Percentiles rank a stretch among this genome's conserved stretches.
These are phyloP conservation scores for Verticillium zaregamsianum DNA, from an alignment of 2,329 filamentous ascomycete species.

Conservation along the genomic window DNA sequence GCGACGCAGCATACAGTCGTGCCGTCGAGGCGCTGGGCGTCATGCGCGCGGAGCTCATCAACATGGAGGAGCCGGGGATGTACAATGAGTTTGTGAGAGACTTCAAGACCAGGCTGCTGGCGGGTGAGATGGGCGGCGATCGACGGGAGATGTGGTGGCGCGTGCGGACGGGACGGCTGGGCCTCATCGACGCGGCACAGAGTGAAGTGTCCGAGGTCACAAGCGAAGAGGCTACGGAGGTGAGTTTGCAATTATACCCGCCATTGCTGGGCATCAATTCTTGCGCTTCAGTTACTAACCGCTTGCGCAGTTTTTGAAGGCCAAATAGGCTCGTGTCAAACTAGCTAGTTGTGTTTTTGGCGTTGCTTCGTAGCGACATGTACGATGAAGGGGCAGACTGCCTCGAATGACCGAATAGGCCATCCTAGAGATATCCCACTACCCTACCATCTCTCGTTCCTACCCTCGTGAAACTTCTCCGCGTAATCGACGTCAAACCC, in stretches of 20 bases:
- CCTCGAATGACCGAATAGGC: neutral
- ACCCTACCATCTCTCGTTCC: neutral
- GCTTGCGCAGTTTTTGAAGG: neutral
- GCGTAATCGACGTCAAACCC: neutral
- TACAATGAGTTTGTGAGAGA: constrained; percentile 72
- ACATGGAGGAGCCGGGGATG: constrained; percentile 67
- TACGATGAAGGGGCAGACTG: neutral
- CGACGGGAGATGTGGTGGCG: constrained; percentile 79
- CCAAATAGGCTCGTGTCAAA: neutral
- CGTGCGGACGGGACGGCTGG: constrained; percentile 62
- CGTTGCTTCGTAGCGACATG: neutral
- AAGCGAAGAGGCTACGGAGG: constrained; percentile 66
- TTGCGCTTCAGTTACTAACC: neutral
- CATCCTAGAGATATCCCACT: neutral
- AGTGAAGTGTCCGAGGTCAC: constrained; percentile 62
- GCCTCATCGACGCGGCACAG: constrained; percentile 64
- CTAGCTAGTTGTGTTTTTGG: neutral
- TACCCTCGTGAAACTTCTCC: neutral
- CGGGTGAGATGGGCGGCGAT: constrained; percentile 69
- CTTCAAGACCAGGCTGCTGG: constrained; percentile 69
- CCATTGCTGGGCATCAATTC: neutral
- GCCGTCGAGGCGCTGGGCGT: constrained; percentile 73
- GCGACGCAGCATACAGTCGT: constrained; percentile 68
- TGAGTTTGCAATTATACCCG: constrained; percentile 19
- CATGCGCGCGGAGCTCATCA: constrained; percentile 72